A percentile compares a stretch with the other conserved stretches of the same genome.
Conservation (phyloP, 192 early-diverging fungal genomes). For the Linnemannia exigua region DNA sequence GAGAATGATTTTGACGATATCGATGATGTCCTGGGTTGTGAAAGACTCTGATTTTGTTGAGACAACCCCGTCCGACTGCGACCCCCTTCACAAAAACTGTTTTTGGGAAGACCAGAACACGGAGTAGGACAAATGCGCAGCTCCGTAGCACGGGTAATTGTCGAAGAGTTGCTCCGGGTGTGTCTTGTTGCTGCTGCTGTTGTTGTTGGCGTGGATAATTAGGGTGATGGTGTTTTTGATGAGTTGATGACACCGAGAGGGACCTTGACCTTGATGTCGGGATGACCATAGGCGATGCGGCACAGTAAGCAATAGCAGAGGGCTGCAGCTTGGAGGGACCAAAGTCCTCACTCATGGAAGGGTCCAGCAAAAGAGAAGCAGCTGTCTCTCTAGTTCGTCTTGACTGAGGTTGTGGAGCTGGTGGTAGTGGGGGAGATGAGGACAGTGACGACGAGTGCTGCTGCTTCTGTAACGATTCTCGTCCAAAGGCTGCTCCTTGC, state of each 20-base stretch:
- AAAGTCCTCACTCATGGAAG: constrained; percentile 4
- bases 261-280: not conserved
- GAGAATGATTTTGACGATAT: not conserved
- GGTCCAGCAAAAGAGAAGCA: not conserved
- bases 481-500: not conserved
- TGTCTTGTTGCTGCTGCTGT: not conserved
- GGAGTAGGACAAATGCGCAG: constrained; percentile 22
- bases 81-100: constrained; percentile 12
- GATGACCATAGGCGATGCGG: not conserved
- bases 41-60: not conserved
- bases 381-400: not conserved
- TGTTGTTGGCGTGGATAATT: not conserved
- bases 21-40: not conserved
- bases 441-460: no score
- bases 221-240: not conserved
- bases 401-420: not conserved
- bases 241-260: not conserved
- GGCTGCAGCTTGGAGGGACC: not conserved
- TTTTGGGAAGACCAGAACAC: constrained; percentile 28
- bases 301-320: not conserved
- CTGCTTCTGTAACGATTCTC: not conserved
- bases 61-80: not conserved
- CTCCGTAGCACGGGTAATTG: not conserved
- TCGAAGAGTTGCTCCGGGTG: no score
- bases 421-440: not conserved